Evolutionary conservation across 345 rosid species (phyloP).

Genomic region (Moringa oleifera): DNA sequence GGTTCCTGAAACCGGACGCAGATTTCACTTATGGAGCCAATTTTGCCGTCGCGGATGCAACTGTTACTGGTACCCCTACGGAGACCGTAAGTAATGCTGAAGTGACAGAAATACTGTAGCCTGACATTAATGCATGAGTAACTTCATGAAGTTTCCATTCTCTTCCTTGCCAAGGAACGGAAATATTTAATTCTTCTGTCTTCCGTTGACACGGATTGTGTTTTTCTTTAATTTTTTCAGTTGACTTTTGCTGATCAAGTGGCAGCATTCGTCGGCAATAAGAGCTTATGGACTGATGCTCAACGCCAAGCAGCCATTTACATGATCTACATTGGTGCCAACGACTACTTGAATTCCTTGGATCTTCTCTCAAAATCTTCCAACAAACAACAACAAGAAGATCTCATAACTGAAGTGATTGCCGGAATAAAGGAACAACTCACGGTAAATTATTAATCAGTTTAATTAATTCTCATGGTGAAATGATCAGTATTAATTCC

Average conservation of each 20-base stretch:
- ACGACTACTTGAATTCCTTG: not conserved
- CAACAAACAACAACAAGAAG: not conserved
- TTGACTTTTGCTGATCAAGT: not conserved
- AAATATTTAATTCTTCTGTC: no score
- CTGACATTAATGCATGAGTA: no score
- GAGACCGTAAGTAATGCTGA: no score
- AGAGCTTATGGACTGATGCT: not conserved
- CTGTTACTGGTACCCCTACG: slow-evolving; percentile 24
- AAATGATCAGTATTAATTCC: not conserved
- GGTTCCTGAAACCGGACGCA: slow-evolving; percentile 12
- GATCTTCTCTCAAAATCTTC: not conserved
- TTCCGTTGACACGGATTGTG: no score
- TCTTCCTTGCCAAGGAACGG: no score
- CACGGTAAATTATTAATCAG: not conserved
- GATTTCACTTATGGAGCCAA: slow-evolving; percentile 31
- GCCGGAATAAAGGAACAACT: slow-evolving; percentile 4
- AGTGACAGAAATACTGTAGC: no score
- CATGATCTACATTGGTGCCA: slow-evolving; percentile 1
- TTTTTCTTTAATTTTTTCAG: no score
- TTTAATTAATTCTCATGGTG: not conserved
- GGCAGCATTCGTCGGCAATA: not conserved
- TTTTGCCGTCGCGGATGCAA: slow-evolving; percentile 30
- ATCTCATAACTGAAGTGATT: slow-evolving; percentile 22
- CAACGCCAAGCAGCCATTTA: not conserved
- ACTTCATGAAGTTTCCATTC: no score